These are phyloP conservation scores for Ambrosia artemisiifolia DNA, from an alignment of 129 eudicot species.

Conservation along the genomic window DNA sequence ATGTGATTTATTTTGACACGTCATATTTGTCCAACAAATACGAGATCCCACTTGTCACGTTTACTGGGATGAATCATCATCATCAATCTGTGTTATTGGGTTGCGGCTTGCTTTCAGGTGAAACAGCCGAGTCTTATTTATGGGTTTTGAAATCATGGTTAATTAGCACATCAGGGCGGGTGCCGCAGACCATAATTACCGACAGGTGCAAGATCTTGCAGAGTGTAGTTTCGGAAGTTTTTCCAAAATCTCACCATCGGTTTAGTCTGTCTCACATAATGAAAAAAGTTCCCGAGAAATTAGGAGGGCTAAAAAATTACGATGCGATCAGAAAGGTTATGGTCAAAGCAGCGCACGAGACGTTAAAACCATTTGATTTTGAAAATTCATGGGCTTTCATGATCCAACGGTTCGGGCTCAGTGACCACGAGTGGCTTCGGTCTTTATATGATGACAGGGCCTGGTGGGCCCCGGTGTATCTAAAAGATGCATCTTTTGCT, in stretches of 20 bases:
- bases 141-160: slow-evolving; percentile 81
- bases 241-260: slow-evolving; percentile 74
- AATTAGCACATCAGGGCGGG: slow-evolving; percentile 37
- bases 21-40: slow-evolving; percentile 62
- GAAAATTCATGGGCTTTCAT: slow-evolving; percentile 81
- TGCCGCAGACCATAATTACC: slow-evolving; percentile 74
- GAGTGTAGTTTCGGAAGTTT: slow-evolving; percentile 54
- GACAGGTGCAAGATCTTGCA: slow-evolving; percentile 70
- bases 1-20: slow-evolving; percentile 65
- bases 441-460: slow-evolving; percentile 71
- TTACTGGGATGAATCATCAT: slow-evolving; percentile 80
- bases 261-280: slow-evolving; percentile 67
- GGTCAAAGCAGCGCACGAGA: slow-evolving; percentile 62
- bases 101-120: slow-evolving; percentile 82
- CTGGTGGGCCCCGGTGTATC: slow-evolving; percentile 80
- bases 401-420: slow-evolving; percentile 64
- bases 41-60: slow-evolving; percentile 77
- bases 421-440: slow-evolving; percentile 76
- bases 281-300: slow-evolving; percentile 82
- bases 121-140: slow-evolving; percentile 50
- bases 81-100: slow-evolving; percentile 74
- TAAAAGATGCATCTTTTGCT: slow-evolving; percentile 65
- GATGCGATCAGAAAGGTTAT: slow-evolving; percentile 66
- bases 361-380: slow-evolving; percentile 64
- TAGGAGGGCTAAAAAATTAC: slow-evolving; percentile 74